Percentiles rank a stretch among this genome's conserved stretches.
Evolutionary conservation across 768 basidiomycete species (phyloP).

Genomic region (Sarcomyxa edulis): DNA sequence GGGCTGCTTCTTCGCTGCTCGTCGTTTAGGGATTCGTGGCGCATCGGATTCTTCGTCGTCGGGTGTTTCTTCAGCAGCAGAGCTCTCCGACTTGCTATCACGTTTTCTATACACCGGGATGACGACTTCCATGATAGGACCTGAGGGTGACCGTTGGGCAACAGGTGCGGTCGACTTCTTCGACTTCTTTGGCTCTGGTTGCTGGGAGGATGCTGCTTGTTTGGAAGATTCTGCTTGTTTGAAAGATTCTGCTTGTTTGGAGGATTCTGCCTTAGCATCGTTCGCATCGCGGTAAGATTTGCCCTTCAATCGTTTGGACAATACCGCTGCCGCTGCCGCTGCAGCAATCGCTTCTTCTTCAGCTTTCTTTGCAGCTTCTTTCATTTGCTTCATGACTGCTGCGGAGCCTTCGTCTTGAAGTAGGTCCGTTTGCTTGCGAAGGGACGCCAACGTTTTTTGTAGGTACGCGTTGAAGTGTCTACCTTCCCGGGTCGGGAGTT

Average conservation of each 20-base stretch:
- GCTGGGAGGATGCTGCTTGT: conserved; percentile 12
- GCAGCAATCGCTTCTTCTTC: conserved; percentile 50
- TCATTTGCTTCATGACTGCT: conserved; percentile 61
- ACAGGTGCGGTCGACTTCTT: not conserved
- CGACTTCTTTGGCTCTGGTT: too few species aligned
- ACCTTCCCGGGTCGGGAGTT: conserved; percentile 73
- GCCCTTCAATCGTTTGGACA: conserved; percentile 67
- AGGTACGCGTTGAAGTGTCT: conserved; percentile 88
- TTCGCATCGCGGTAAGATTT: conserved; percentile 64
- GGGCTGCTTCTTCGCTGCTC: conserved; percentile 28
- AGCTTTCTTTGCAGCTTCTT: conserved; percentile 57
- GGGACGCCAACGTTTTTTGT: conserved; percentile 49
- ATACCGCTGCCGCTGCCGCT: conserved; percentile 22
- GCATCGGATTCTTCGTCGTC: conserved; percentile 34
- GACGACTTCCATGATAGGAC: conserved; percentile 17
- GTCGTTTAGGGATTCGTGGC: conserved; percentile 31
- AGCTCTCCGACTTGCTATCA: too few species aligned
- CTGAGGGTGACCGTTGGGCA: conserved; percentile 14
- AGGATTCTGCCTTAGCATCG: conserved; percentile 21
- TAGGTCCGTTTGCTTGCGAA: conserved; percentile 58
- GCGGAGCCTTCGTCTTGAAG: conserved; percentile 60
- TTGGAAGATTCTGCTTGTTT: conserved; percentile 15
- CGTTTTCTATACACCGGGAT: conserved; percentile 11
- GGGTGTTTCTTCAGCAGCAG: conserved; percentile 26
- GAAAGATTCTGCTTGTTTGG: conserved; percentile 11